Evolutionary conservation across 2,329 filamentous ascomycete species (phyloP).

Genomic region (Herpotrichia juniperi): DNA sequence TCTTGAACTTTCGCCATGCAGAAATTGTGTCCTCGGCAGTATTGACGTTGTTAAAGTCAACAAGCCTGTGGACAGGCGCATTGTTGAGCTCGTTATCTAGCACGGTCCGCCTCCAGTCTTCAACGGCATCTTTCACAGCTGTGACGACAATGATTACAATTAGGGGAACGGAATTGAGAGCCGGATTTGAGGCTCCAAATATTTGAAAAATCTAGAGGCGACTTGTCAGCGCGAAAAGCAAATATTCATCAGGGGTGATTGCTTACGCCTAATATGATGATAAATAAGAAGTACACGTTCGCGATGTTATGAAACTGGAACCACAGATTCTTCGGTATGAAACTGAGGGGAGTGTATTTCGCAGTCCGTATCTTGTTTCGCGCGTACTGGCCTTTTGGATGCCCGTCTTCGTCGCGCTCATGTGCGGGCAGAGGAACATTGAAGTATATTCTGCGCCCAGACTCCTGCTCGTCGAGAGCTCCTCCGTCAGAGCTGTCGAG

Average conservation of each 20-base stretch:
- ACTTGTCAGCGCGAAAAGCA: conserved; percentile 22
- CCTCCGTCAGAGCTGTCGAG: conserved; percentile 47
- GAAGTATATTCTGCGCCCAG: conserved; percentile 74
- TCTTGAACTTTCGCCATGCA: conserved; percentile 87
- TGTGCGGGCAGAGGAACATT: conserved; percentile 79
- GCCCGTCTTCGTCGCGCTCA: conserved; percentile 80
- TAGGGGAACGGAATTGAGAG: conserved; percentile 85
- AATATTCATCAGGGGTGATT: conserved; percentile 11
- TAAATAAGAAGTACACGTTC: conserved; percentile 97
- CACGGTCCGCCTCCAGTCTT: conserved; percentile 90
- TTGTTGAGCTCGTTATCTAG: conserved; percentile 96
- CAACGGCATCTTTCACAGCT: conserved; percentile 90
- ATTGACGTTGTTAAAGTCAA: conserved; percentile 93
- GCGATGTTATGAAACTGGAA: conserved; percentile 99
- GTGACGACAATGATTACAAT: conserved; percentile 92
- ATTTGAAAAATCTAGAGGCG: conserved; percentile 86
- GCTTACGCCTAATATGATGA: conserved; percentile 91
- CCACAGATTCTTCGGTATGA: conserved; percentile 95
- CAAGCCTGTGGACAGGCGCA: conserved; percentile 86
- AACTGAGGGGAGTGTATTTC: conserved; percentile 95
- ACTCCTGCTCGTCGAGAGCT: conserved; percentile 45
- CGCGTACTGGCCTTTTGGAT: conserved; percentile 71
- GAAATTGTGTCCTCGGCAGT: conserved; percentile 86
- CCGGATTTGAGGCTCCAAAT: conserved; percentile 90
- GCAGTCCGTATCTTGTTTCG: conserved; percentile 98